Percentiles rank a stretch among this genome's conserved stretches.
Evolutionary conservation across 306 rosid species (phyloP).

Genomic region (Morella rubra): DNA sequence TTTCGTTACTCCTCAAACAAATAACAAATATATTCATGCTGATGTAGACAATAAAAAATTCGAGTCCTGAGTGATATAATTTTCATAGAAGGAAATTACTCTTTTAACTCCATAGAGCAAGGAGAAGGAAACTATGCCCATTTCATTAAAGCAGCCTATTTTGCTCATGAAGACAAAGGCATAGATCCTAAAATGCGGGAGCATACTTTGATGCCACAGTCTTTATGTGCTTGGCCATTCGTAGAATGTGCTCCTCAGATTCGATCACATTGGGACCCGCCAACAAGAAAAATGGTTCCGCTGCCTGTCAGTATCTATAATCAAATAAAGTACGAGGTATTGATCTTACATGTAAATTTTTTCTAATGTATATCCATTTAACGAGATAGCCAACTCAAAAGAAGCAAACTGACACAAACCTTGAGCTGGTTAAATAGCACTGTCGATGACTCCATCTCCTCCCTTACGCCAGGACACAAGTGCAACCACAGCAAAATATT

Average conservation of each 20-base stretch:
- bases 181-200: slow-evolving; percentile 11
- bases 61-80: background rate
- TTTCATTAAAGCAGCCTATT: slow-evolving; percentile 5
- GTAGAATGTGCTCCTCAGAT: slow-evolving; percentile 79
- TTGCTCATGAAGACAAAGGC: background rate
- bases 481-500: background rate
- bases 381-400: background rate
- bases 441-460: slow-evolving; percentile 40
- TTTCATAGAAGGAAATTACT: background rate
- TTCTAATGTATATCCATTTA: background rate
- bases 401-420: slow-evolving; percentile 19
- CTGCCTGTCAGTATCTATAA: slow-evolving; percentile 44
- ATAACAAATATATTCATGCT: background rate
- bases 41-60: background rate
- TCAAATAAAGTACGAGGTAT: background rate
- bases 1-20: background rate
- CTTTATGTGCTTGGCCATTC: slow-evolving; percentile 80
- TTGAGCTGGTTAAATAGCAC: slow-evolving; percentile 46
- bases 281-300: slow-evolving; percentile 82
- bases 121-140: background rate
- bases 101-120: background rate
- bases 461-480: background rate
- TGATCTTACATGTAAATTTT: slow-evolving; percentile 14
- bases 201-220: slow-evolving; percentile 64
- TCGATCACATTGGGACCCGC: slow-evolving; percentile 99